These are phyloP conservation scores for Kazachstania africana DNA, from an alignment of 805 yeast species.

Conservation along the genomic window DNA sequence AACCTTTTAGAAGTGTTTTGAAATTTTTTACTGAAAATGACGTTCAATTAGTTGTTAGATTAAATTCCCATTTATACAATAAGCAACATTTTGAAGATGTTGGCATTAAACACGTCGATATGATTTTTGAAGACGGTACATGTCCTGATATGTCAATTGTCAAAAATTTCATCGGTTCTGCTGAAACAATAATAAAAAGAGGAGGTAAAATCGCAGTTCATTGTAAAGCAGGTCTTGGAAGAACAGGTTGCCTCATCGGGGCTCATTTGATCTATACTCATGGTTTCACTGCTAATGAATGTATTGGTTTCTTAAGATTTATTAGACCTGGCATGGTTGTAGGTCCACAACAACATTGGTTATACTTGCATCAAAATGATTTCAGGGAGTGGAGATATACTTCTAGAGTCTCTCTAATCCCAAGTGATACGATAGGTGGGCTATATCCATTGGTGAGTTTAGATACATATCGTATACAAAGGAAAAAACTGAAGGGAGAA, in stretches of 20 bases:
- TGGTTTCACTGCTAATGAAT: conserved; percentile 94
- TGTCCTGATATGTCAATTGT: conserved; percentile 94
- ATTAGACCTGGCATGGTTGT: conserved; percentile 99
- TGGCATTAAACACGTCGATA: conserved; percentile 82
- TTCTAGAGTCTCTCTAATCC: conserved; percentile 62
- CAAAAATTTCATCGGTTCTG: conserved; percentile 86
- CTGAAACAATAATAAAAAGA: conserved; percentile 72
- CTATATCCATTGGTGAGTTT: conserved; percentile 48
- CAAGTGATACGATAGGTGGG: conserved; percentile 59
- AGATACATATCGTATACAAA: conserved; percentile 49
- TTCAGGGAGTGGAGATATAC: conserved; percentile 94
- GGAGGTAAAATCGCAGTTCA: conserved; percentile 98
- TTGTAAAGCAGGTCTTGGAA: conserved; percentile 95
- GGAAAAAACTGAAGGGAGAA: conserved; percentile 25
- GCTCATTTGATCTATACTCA: conserved; percentile 93
- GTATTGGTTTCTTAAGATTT: conserved; percentile 93
- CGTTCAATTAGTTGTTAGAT: conserved; percentile 81
- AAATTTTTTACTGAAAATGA: conserved; percentile 60
- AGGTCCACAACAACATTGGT: conserved; percentile 99
- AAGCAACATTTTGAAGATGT: conserved; percentile 69
- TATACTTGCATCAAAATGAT: conserved; percentile 89
- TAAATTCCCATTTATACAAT: conserved; percentile 86
- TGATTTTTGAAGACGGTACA: conserved; percentile 96
- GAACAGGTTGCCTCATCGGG: conserved; percentile 96
- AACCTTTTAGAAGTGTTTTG: conserved; percentile 71